phyloP scores from a whole-genome alignment of 2,329 filamentous ascomycete species.

The Ophiosphaerella herpotricha region DNA sequence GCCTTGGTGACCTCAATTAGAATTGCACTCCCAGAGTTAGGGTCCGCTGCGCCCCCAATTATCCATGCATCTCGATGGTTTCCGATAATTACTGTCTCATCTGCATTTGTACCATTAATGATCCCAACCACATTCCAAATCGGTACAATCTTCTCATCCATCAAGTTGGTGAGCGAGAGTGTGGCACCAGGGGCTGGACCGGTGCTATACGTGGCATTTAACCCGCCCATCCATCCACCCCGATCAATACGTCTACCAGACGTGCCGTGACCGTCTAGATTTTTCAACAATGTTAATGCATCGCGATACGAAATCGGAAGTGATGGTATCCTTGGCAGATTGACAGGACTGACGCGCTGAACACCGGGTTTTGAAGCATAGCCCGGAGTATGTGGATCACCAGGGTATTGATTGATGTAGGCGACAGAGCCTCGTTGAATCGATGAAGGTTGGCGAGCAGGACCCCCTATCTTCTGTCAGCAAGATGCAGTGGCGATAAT shows the following conservation, averaged over 20 bases:
- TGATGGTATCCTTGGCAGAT: constrained; percentile 78
- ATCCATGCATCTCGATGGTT: constrained; percentile 62
- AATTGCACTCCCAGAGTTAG: constrained; percentile 56
- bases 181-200: constrained; percentile 57
- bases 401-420: constrained; percentile 65
- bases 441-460: constrained; percentile 45
- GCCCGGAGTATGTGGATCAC: constrained; percentile 51
- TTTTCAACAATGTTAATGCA: constrained; percentile 78
- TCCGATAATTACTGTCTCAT: constrained; percentile 59
- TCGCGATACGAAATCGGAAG: constrained; percentile 84
- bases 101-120: constrained; percentile 65
- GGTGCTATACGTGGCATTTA: constrained; percentile 36
- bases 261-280: constrained; percentile 80
- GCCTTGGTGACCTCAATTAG: constrained; percentile 56
- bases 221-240: constrained; percentile 41
- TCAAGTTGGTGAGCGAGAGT: constrained; percentile 62
- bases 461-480: constrained; percentile 18
- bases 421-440: constrained; percentile 53
- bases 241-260: constrained; percentile 48
- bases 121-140: constrained; percentile 75
- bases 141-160: constrained; percentile 76
- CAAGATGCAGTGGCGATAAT: neutral
- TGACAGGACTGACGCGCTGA: constrained; percentile 62
- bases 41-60: constrained; percentile 57
- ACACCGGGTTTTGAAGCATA: constrained; percentile 85